phyloP scores from a whole-genome alignment of 768 basidiomycete genomes.

The Tylopilus felleus region DNA sequence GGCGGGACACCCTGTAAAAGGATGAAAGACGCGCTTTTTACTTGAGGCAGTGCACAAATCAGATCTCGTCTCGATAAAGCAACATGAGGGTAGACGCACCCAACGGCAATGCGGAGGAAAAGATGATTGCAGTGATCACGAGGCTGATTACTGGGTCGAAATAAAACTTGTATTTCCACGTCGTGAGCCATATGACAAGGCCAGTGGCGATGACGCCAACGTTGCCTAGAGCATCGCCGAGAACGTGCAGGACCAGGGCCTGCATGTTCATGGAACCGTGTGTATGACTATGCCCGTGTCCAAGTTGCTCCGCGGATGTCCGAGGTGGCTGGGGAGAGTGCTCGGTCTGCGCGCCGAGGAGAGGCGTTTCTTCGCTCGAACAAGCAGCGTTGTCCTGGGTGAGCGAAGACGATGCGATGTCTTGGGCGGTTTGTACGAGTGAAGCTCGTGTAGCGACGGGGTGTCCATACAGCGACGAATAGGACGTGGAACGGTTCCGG shows the following conservation, averaged over 20 bases:
- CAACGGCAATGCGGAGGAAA: constrained; percentile 90
- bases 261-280: constrained; percentile 95
- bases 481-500: constrained; percentile 41
- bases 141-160: constrained; percentile 92
- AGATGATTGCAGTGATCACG: constrained; percentile 94
- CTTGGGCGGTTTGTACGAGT: constrained; percentile 79
- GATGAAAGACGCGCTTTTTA: constrained; percentile 90
- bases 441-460: constrained; percentile 69
- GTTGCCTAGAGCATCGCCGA: constrained; percentile 97
- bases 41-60: constrained; percentile 36
- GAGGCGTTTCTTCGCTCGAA: constrained; percentile 43
- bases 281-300: constrained; percentile 34
- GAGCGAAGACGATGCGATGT: constrained; percentile 50
- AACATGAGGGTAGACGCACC: constrained; percentile 42
- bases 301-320: constrained; percentile 15
- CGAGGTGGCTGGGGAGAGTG: constrained; percentile 2
- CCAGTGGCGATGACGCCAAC: constrained; percentile 97
- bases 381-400: constrained; percentile 5
- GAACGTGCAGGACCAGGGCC: constrained; percentile 90
- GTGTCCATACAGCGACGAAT: constrained; percentile 68
- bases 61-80: background rate
- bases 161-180: constrained; percentile 84
- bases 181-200: constrained; percentile 87
- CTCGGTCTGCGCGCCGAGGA: constrained; percentile 28
- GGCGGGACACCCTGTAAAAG: constrained; percentile 91